phyloP scores from a whole-genome alignment of 768 basidiomycete species.

The Tephrocybe rancida region DNA sequence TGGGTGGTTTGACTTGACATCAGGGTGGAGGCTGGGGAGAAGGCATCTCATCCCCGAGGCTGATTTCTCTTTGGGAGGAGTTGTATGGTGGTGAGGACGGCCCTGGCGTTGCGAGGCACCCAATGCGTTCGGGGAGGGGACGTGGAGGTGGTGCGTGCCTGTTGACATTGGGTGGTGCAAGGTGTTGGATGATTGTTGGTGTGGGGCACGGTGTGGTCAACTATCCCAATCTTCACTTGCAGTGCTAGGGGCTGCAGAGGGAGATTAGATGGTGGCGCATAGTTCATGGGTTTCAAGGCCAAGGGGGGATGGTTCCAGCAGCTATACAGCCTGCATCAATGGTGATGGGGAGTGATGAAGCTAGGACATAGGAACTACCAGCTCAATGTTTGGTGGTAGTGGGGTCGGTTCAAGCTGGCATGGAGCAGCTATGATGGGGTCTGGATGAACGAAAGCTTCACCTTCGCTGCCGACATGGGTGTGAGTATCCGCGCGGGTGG shows the following conservation, averaged over 20 bases:
- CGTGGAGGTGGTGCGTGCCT: neutral
- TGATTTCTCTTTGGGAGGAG: conserved; percentile 52
- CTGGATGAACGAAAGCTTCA: neutral
- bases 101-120: neutral
- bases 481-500: neutral
- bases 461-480: neutral
- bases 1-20: too few relatives aligned
- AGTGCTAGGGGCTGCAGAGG: conserved; percentile 4
- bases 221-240: conserved; percentile 19
- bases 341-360: too few relatives aligned
- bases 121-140: conserved; percentile 6
- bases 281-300: too few relatives aligned
- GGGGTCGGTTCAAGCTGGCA: neutral
- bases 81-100: conserved; percentile 20
- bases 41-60: conserved; percentile 19
- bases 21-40: conserved; percentile 10
- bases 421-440: neutral
- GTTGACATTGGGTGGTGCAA: conserved; percentile 2
- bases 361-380: neutral
- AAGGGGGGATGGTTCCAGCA: too few relatives aligned
- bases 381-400: neutral
- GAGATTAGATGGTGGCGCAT: neutral
- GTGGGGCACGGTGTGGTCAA: conserved; percentile 17
- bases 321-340: too few relatives aligned
- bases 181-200: neutral